Conservation (phyloP, 768 basidiomycete species). For the Pleurotus giganteus region DNA sequence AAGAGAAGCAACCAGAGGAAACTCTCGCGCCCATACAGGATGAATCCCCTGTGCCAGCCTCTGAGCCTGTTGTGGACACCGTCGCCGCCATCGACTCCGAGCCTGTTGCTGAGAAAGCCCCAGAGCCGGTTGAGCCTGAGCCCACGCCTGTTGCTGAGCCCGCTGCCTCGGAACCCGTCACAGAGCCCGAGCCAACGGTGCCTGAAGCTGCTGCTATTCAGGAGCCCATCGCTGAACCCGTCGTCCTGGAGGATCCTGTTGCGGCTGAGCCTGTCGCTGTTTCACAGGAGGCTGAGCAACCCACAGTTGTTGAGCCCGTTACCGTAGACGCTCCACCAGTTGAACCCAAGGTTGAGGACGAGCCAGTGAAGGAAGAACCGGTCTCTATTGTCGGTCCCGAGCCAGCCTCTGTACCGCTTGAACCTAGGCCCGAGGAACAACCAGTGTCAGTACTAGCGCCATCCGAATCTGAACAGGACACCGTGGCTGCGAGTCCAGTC, state of each 20-base stretch:
- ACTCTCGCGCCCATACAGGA: no score
- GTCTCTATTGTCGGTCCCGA: neutral
- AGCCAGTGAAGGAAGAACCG: neutral
- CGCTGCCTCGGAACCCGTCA: neutral
- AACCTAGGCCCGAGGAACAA: neutral
- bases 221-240: neutral
- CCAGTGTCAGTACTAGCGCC: neutral
- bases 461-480: neutral
- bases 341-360: neutral
- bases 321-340: neutral
- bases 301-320: neutral
- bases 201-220: constrained; percentile 2
- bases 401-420: neutral
- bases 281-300: neutral
- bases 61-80: neutral
- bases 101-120: constrained; percentile 9
- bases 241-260: neutral
- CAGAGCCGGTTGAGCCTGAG: constrained; percentile 3
- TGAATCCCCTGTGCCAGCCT: neutral
- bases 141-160: constrained; percentile 5
- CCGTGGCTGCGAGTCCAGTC: neutral
- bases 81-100: neutral
- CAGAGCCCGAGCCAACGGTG: constrained; percentile 9
- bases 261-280: neutral
- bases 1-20: no score